These are phyloP conservation scores for Vitis riparia DNA, from an alignment of 164 flowering plant species.

Conservation along the genomic window DNA sequence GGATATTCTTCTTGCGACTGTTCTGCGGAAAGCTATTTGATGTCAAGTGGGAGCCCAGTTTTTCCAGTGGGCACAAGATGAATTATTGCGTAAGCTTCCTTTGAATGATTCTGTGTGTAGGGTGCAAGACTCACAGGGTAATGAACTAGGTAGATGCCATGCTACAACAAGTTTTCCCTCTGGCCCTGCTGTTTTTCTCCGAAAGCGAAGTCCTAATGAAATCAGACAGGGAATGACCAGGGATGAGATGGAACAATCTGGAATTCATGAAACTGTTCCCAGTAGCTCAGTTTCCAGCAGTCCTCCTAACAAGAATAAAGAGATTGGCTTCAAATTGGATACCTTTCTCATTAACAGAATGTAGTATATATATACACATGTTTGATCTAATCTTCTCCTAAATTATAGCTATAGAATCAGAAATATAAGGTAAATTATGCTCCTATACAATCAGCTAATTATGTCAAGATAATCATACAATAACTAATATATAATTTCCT, in stretches of 20 bases:
- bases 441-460: too few species aligned
- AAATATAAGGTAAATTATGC: too few species aligned
- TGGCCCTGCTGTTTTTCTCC: constrained; percentile 16
- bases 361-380: too few species aligned
- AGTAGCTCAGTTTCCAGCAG: constrained; percentile 1
- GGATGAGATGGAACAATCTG: constrained; percentile 9
- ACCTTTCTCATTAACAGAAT: too few species aligned
- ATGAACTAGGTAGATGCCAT: constrained; percentile 10
- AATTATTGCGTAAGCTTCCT: constrained; percentile 16
- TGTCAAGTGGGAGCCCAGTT: too few species aligned
- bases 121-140: constrained; percentile 11
- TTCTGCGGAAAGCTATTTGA: too few species aligned
- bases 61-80: constrained; percentile 23
- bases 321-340: too few species aligned
- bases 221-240: constrained; percentile 5
- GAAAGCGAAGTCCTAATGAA: constrained; percentile 4
- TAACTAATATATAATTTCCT: too few species aligned
- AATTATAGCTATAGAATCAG: too few species aligned
- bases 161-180: background rate
- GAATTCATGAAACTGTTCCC: constrained; percentile 3
- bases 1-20: too few species aligned
- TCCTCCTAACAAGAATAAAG: background rate
- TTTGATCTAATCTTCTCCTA: too few species aligned
- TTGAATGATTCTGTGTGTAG: constrained; percentile 17
- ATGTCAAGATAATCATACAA: too few species aligned